Percentiles rank a stretch among this genome's conserved stretches.
These are phyloP conservation scores for Strobilomyces confusus DNA, from an alignment of 768 basidiomycete genomes.

Conservation along the genomic window DNA sequence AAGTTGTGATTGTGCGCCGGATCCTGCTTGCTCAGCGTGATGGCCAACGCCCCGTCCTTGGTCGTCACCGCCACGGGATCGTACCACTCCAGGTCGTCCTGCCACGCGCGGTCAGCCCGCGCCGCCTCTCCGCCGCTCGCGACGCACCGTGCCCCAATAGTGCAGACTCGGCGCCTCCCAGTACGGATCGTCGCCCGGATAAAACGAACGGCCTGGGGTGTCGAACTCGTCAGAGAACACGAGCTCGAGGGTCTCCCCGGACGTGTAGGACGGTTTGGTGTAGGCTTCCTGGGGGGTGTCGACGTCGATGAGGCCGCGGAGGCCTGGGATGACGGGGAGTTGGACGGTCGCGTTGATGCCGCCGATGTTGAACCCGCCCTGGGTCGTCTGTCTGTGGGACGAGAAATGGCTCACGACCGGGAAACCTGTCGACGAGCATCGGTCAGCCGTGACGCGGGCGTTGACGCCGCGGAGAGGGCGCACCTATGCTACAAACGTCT, in stretches of 20 bases:
- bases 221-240: slow-evolving; percentile 87
- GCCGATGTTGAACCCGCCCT: slow-evolving; percentile 67
- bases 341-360: slow-evolving; percentile 75
- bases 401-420: slow-evolving; percentile 48
- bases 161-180: slow-evolving; percentile 55
- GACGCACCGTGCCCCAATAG: slow-evolving; percentile 58
- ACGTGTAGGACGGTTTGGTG: slow-evolving; percentile 38
- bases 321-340: slow-evolving; percentile 39
- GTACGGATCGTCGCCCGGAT: slow-evolving; percentile 65
- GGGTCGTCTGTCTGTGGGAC: slow-evolving; percentile 36
- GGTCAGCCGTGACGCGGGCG: background rate
- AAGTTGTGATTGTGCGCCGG: slow-evolving; percentile 43
- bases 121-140: too few species aligned
- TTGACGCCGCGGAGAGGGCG: background rate
- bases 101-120: slow-evolving; percentile 6
- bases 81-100: slow-evolving; percentile 54
- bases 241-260: slow-evolving; percentile 39
- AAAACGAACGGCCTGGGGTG: slow-evolving; percentile 63
- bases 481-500: slow-evolving; percentile 17
- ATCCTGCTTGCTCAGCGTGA: slow-evolving; percentile 45
- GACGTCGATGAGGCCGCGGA: slow-evolving; percentile 49
- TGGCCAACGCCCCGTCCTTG: slow-evolving; percentile 43
- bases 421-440: slow-evolving; percentile 32
- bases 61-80: slow-evolving; percentile 53
- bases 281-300: slow-evolving; percentile 48